Conservation (phyloP, 176 grass and related monocot species). For the Olyra latifolia region DNA sequence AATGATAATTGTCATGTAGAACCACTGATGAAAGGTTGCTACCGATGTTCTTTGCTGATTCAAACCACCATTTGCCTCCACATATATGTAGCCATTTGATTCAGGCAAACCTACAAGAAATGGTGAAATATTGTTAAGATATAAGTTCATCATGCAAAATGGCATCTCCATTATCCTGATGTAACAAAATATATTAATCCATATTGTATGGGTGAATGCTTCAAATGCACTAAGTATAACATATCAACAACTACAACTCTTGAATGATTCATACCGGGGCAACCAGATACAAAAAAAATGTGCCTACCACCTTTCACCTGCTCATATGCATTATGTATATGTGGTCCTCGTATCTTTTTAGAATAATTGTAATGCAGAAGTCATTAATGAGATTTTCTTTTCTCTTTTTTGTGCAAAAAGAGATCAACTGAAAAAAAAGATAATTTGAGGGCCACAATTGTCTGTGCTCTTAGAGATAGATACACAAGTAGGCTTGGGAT, state of each 20-base stretch:
- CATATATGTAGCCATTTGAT: slow-evolving; percentile 95
- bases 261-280: neutral
- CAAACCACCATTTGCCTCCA: slow-evolving; percentile 96
- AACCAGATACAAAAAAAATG: neutral
- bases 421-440: neutral
- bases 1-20: slow-evolving; percentile 17
- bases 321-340: neutral
- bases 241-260: neutral
- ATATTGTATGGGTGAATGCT: neutral
- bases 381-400: neutral
- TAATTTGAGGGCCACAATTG: neutral
- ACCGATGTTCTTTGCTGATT: slow-evolving; percentile 99
- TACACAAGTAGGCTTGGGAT: neutral
- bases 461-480: neutral
- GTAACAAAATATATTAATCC: neutral
- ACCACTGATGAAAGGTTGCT: slow-evolving; percentile 19
- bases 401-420: neutral
- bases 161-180: neutral
- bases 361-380: neutral
- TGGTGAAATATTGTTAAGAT: slow-evolving; percentile 33
- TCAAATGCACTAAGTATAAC: slow-evolving; percentile 5
- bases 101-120: slow-evolving; percentile 67
- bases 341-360: neutral
- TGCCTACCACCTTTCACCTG: neutral
- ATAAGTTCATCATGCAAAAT: slow-evolving; percentile 17